Evolutionary conservation across 2,329 filamentous ascomycete genomes (phyloP).

Genomic region (Phaeomoniella chlamydospora): DNA sequence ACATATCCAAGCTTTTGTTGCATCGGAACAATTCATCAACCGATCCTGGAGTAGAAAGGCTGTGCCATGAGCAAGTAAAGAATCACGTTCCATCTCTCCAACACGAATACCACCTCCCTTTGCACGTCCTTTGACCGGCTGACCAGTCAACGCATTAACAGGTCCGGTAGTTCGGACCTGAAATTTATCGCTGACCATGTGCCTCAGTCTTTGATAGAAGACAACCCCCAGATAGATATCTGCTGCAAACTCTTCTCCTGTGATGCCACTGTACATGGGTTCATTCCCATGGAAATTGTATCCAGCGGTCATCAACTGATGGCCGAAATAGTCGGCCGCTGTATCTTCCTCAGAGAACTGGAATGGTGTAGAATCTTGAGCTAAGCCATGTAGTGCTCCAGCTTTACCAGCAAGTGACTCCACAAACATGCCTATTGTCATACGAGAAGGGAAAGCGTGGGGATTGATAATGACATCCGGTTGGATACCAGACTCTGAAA

Average conservation of each 20-base stretch:
- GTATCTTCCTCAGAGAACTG: slow-evolving; percentile 86
- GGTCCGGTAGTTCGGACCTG: slow-evolving; percentile 94
- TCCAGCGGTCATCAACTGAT: slow-evolving; percentile 86
- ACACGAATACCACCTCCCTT: slow-evolving; percentile 97
- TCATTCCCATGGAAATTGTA: slow-evolving; percentile 99
- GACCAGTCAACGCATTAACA: slow-evolving; percentile 76
- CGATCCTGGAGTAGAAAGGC: slow-evolving; percentile 91
- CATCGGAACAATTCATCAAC: slow-evolving; percentile 93
- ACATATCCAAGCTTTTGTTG: slow-evolving; percentile 80
- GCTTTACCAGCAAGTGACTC: slow-evolving; percentile 94
- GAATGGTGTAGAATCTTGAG: slow-evolving; percentile 92
- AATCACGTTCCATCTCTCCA: slow-evolving; percentile 97
- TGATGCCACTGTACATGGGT: slow-evolving; percentile 96
- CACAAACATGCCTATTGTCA: slow-evolving; percentile 99
- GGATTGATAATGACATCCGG: slow-evolving; percentile 98
- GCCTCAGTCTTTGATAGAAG: slow-evolving; percentile 92
- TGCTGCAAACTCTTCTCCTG: slow-evolving; percentile 79
- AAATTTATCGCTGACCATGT: slow-evolving; percentile 99
- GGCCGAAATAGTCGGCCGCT: slow-evolving; percentile 85
- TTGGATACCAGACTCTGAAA: slow-evolving; percentile 90
- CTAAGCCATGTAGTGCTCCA: slow-evolving; percentile 84
- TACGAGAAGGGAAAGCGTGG: slow-evolving; percentile 96
- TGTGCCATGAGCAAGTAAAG: slow-evolving; percentile 84
- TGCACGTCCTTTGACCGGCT: slow-evolving; percentile 93
- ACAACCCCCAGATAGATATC: slow-evolving; percentile 96